These are phyloP conservation scores for Isabelozyma gotoi DNA, from an alignment of 805 yeast species.

Conservation along the genomic window DNA sequence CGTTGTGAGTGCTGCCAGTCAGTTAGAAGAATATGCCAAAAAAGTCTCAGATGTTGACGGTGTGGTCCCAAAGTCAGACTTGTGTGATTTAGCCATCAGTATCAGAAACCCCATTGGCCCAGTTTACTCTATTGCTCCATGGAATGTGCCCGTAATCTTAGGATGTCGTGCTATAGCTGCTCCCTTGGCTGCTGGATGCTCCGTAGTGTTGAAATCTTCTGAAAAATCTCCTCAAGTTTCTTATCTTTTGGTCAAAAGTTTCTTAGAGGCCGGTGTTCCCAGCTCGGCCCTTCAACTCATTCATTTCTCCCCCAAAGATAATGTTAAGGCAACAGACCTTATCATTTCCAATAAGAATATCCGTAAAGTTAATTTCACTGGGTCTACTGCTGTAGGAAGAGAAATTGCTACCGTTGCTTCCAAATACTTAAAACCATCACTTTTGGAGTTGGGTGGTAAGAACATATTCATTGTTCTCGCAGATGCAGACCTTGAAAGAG, in stretches of 20 bases:
- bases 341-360: slow-evolving; percentile 26
- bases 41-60: slow-evolving; percentile 21
- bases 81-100: slow-evolving; percentile 23
- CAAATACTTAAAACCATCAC: slow-evolving; percentile 35
- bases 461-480: slow-evolving; percentile 32
- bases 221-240: slow-evolving; percentile 37
- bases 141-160: slow-evolving; percentile 50
- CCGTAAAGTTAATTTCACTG: slow-evolving; percentile 45
- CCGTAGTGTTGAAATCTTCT: slow-evolving; percentile 42
- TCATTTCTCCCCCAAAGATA: slow-evolving; percentile 24
- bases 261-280: slow-evolving; percentile 41
- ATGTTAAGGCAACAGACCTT: slow-evolving; percentile 19
- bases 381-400: slow-evolving; percentile 41
- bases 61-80: slow-evolving; percentile 7
- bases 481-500: slow-evolving; percentile 32
- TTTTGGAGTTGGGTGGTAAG: slow-evolving; percentile 49
- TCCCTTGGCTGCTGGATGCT: slow-evolving; percentile 51
- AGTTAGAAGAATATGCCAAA: slow-evolving; percentile 26
- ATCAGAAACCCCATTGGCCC: slow-evolving; percentile 44
- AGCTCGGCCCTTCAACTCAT: slow-evolving; percentile 32
- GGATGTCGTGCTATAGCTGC: slow-evolving; percentile 39
- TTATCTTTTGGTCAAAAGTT: slow-evolving; percentile 29
- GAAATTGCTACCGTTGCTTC: slow-evolving; percentile 37
- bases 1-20: slow-evolving; percentile 23
- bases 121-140: slow-evolving; percentile 45